These are phyloP conservation scores for Penicillium thymicola DNA, from an alignment of 2,329 filamentous ascomycete species.

Conservation along the genomic window DNA sequence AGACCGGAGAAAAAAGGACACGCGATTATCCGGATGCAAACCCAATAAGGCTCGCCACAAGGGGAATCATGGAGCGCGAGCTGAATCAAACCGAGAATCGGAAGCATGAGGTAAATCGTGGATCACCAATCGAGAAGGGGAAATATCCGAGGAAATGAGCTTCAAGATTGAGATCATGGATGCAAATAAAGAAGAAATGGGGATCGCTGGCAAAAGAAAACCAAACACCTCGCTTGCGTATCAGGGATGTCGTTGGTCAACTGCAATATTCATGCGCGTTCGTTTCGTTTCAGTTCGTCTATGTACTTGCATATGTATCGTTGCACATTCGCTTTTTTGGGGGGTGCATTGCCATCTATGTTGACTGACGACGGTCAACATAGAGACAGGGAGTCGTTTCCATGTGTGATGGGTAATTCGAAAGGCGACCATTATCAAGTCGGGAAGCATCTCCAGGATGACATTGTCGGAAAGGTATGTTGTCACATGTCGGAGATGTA, in stretches of 20 bases:
- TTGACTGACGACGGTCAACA: neutral
- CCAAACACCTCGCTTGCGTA: conserved; percentile 27
- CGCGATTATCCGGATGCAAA: conserved; percentile 12
- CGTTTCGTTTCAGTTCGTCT: conserved; percentile 29
- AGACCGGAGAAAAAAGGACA: conserved; percentile 5
- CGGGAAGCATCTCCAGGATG: neutral
- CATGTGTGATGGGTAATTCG: conserved; percentile 15
- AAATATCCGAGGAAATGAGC: neutral
- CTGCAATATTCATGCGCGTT: conserved; percentile 22
- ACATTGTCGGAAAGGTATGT: neutral
- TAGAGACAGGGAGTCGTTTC: conserved; percentile 7
- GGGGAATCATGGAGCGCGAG: conserved; percentile 9
- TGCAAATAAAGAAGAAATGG: conserved; percentile 11
- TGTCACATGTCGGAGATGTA: neutral
- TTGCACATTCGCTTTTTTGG: conserved; percentile 22
- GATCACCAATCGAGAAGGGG: neutral
- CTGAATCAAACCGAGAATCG: conserved; percentile 10
- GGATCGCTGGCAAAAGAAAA: conserved; percentile 18
- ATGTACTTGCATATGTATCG: conserved; percentile 25
- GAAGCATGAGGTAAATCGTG: conserved; percentile 3
- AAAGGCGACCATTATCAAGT: conserved; percentile 15
- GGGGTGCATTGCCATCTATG: conserved; percentile 7
- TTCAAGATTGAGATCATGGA: conserved; percentile 9
- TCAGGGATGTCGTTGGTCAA: conserved; percentile 22
- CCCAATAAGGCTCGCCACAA: conserved; percentile 10